Base-by-base conservation (phyloP, 805 yeast genomes). In the Novakomyces olei region DNA sequence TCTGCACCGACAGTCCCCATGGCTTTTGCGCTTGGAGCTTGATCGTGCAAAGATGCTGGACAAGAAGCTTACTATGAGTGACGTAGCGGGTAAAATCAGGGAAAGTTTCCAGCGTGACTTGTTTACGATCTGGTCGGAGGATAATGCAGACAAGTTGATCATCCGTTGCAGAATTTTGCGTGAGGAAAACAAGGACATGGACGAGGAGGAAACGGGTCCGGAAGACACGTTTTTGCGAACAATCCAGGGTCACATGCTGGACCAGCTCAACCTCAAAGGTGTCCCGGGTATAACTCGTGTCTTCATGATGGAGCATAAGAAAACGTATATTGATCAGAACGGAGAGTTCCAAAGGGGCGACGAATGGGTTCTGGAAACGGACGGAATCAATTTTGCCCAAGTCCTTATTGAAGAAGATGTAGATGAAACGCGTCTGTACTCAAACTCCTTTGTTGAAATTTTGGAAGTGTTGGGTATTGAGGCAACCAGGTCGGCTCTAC, bases 41-140 rank as follows among this genome's bases (percentile, higher is more conserved):
- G 98, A 91, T 57, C 88, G 98, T 65, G 94, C 96, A 25, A 85
- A 85, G 58, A 83, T 88, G 95, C 74, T 85, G 48, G 98, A 88
- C 60, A 81, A 88, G 55, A 94, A 88, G 55, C 67, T 88, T 51
- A 79, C 93, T 4, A 88, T 91, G 95, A 78, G 91, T 42, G 94
- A 88, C 60, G 96, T 88, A 36, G 95, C 98, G 18, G 91, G 81
- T 45, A 81, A 75, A 61, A 88, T 88, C 39, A 74, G 81, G 41
- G 83, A 78, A 49, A 74, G 78, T 40, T 88, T 88, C 54, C 91
- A 83, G 34, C 92, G 81, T 45, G 98, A 88, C 56, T 59, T 88
- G 57, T 88, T 85, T 48, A 93, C 88, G 26, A 88, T 88, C 48
- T 88, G 98, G 96, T 80, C 95, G 30, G 98, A 91, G 63, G 99